Percentiles rank a stretch among this genome's conserved stretches.
Conservation (phyloP, 805 yeast species). For the Grigorovia transvaalensis region DNA sequence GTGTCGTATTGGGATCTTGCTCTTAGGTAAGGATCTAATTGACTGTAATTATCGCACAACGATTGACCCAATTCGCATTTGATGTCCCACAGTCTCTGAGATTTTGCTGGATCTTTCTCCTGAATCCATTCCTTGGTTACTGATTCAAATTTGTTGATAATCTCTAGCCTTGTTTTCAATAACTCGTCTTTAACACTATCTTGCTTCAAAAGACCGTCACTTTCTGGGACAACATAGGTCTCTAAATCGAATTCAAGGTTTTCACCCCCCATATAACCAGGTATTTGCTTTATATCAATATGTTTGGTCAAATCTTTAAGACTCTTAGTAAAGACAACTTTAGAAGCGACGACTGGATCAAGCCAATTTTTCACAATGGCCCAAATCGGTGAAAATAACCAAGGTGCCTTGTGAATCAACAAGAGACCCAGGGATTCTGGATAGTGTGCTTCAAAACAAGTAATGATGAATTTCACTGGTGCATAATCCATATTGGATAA, state of each 20-base stretch:
- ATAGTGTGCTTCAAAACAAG: slow-evolving; percentile 89
- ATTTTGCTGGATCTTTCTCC: slow-evolving; percentile 37
- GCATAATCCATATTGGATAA: slow-evolving; percentile 88
- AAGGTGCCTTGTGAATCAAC: slow-evolving; percentile 88
- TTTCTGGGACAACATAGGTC: slow-evolving; percentile 52
- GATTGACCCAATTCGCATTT: slow-evolving; percentile 43
- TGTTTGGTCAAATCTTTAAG: slow-evolving; percentile 54
- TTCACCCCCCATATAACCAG: slow-evolving; percentile 63
- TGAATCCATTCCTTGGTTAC: slow-evolving; percentile 69
- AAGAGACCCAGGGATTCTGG: slow-evolving; percentile 86
- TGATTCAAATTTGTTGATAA: slow-evolving; percentile 45
- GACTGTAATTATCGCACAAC: slow-evolving; percentile 52
- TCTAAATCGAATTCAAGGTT: slow-evolving; percentile 44
- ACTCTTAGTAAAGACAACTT: slow-evolving; percentile 72
- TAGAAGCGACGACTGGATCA: slow-evolving; percentile 92
- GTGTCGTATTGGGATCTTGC: slow-evolving; percentile 73
- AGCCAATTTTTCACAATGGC: slow-evolving; percentile 85
- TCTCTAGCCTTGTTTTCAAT: slow-evolving; percentile 41
- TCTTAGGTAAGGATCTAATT: slow-evolving; percentile 73
- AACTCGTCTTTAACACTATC: slow-evolving; percentile 27
- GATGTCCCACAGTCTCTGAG: slow-evolving; percentile 40
- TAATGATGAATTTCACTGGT: slow-evolving; percentile 81
- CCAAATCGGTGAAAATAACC: slow-evolving; percentile 96
- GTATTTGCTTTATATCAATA: slow-evolving; percentile 51
- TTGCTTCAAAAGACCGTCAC: slow-evolving; percentile 38